A percentile compares a stretch with the other conserved stretches of the same genome.
Evolutionary conservation across 2,329 filamentous ascomycete genomes (phyloP).

Genomic region (Colletotrichum sp.): DNA sequence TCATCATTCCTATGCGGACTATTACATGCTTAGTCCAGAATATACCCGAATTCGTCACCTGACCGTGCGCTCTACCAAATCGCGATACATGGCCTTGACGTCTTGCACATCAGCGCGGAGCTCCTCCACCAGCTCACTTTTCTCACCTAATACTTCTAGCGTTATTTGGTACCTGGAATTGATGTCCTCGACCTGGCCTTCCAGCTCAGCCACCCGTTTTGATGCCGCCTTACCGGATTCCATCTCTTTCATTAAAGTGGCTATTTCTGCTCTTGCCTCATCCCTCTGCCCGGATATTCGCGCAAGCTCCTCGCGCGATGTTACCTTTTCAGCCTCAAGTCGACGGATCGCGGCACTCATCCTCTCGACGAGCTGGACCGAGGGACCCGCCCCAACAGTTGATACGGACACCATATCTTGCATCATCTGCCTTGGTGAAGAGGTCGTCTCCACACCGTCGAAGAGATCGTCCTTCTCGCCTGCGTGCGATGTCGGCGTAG

Average conservation of each 20-base stretch:
- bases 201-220: conserved; percentile 65
- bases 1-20: neutral
- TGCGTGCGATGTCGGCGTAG: conserved; percentile 45
- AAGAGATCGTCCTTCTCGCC: conserved; percentile 54
- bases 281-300: conserved; percentile 86
- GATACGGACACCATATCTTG: conserved; percentile 90
- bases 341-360: conserved; percentile 94
- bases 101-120: conserved; percentile 87
- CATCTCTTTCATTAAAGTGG: conserved; percentile 84
- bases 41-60: conserved; percentile 46
- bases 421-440: conserved; percentile 71
- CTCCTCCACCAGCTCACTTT: conserved; percentile 94
- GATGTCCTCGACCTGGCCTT: conserved; percentile 71
- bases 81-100: conserved; percentile 95
- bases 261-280: conserved; percentile 90
- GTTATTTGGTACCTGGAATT: conserved; percentile 86
- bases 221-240: conserved; percentile 71
- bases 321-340: conserved; percentile 90
- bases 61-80: conserved; percentile 85
- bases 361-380: conserved; percentile 92
- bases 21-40: neutral
- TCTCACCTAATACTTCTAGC: conserved; percentile 93
- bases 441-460: conserved; percentile 59
- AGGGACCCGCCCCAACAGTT: conserved; percentile 88
- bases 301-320: conserved; percentile 82